Base-by-base conservation (phyloP, 169 alveolate genomes). In the Eimeria necatrix region DNA sequence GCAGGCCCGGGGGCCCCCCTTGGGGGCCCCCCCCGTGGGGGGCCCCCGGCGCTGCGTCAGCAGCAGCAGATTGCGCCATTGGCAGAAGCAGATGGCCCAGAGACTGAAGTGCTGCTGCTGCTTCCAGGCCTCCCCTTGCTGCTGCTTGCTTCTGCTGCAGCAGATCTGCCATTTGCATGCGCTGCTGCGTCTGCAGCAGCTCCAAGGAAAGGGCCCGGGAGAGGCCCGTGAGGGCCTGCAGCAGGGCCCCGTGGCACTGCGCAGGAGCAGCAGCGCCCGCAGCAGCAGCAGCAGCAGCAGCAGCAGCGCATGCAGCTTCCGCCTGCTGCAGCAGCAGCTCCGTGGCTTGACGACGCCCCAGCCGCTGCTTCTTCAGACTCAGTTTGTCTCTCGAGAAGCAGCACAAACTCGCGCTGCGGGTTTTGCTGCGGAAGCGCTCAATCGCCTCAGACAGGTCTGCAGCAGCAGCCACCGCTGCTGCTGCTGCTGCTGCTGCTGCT, bases 241-340 rank as follows among this genome's bases (percentile, higher is more conserved):
- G 60, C 89, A 49, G 60, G 2, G 52, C 24, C 60, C 85, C 85
- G 8, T 0, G 49, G 20, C 78, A 68, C 0, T 24, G 78, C n/a
- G 8, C 26, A 24, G 78, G 85, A 26, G 85, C 85, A 18, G 85
- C 85, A 74, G 52, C 60, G 85, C 52, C 59, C 18, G 85, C 85
- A 26, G 52, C 85, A 26, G 85, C 60, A 80, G 41, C 41, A 64
- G 76, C 76, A 64, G 41, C 76, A 20, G 20, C 41, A 20, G 76
- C 76, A 8, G 76, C 76, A 64, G 32, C 8, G 26, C 76, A 80
- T 3, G 70, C 89, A 12, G 70, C 89, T 56, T 80, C 89, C 7
- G 89, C 89, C 70, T 80, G 89, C 89, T 80, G 89, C 89, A 80
- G 61, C 71, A 80, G 89, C 89, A 48, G 70, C 89, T 51, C 89